Evolutionary conservation across 176 grass and related monocot genomes (phyloP).

Genomic region (Zea luxurians): DNA sequence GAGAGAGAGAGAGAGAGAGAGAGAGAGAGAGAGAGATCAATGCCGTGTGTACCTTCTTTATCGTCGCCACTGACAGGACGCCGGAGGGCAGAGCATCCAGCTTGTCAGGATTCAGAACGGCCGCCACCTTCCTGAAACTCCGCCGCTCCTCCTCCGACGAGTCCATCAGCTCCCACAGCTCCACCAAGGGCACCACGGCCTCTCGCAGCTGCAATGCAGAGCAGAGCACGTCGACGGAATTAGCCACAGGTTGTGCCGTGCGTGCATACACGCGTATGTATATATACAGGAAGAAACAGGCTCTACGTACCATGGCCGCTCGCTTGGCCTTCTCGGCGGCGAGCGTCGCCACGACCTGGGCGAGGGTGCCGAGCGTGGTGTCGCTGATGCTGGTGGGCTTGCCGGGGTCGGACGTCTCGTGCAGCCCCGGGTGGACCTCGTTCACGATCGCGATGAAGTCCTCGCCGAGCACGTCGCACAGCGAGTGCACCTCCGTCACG

Average conservation of each 20-base stretch:
- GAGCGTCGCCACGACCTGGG: slow-evolving; percentile 48
- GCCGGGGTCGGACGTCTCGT: slow-evolving; percentile 43
- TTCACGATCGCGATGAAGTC: slow-evolving; percentile 58
- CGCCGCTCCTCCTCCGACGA: slow-evolving; percentile 57
- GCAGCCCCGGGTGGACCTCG: slow-evolving; percentile 59
- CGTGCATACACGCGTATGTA: too few species aligned
- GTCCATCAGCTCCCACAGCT: slow-evolving; percentile 69
- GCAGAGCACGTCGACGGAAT: not conserved
- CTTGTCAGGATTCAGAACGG: slow-evolving; percentile 31
- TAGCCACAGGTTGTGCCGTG: not conserved
- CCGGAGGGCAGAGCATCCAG: slow-evolving; percentile 38
- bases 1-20: not conserved
- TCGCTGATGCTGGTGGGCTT: slow-evolving; percentile 71
- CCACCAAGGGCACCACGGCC: slow-evolving; percentile 40
- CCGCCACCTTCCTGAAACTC: slow-evolving; percentile 44
- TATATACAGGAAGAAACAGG: not conserved
- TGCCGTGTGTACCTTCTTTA: slow-evolving; percentile 35
- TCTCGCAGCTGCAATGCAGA: slow-evolving; percentile 46
- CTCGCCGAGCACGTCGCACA: slow-evolving; percentile 59
- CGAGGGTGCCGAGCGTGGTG: slow-evolving; percentile 52
- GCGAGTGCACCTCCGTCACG: slow-evolving; percentile 63
- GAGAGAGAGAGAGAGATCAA: not conserved
- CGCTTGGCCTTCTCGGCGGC: slow-evolving; percentile 49
- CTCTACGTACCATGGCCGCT: slow-evolving; percentile 33
- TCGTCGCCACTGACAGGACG: slow-evolving; percentile 41